Conservation (phyloP, 2,329 filamentous ascomycete species). For the Exophiala sp. region DNA sequence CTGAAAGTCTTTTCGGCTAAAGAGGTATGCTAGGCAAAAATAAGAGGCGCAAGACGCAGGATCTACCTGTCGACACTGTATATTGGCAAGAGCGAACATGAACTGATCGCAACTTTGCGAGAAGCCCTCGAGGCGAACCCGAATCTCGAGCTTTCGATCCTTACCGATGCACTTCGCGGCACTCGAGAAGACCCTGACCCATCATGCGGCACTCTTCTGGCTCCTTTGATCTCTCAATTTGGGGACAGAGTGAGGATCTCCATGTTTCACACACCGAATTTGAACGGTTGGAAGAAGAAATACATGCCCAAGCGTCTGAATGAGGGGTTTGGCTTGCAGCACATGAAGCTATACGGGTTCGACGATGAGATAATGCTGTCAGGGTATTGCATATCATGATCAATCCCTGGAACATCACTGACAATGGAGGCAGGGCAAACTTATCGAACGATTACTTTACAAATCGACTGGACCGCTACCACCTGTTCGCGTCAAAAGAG, state of each 20-base stretch:
- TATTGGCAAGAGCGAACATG: conserved; percentile 88
- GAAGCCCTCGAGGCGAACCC: conserved; percentile 72
- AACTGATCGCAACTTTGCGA: conserved; percentile 76
- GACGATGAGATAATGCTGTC: conserved; percentile 96
- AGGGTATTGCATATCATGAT: conserved; percentile 53
- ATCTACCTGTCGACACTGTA: conserved; percentile 96
- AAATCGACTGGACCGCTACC: conserved; percentile 90
- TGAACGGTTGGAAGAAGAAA: conserved; percentile 81
- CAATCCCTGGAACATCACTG: conserved; percentile 1
- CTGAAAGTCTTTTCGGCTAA: conserved; percentile 17
- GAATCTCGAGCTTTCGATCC: conserved; percentile 74
- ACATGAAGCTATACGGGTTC: conserved; percentile 97
- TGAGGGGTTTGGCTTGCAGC: conserved; percentile 95
- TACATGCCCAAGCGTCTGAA: conserved; percentile 86
- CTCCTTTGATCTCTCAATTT: conserved; percentile 85
- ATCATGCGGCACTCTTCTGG: conserved; percentile 84
- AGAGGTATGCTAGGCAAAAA: conserved; percentile 61
- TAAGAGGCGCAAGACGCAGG: conserved; percentile 69
- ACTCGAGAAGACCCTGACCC: conserved; percentile 83
- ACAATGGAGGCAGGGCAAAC: conserved; percentile 61
- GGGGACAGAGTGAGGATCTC: conserved; percentile 80
- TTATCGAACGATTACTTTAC: conserved; percentile 93
- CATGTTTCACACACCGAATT: conserved; percentile 97
- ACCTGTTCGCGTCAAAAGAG: conserved; percentile 75
- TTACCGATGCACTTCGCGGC: conserved; percentile 87